These are phyloP conservation scores for Flueggea neowawraea DNA, from an alignment of 441 rosid species.

Conservation along the genomic window DNA sequence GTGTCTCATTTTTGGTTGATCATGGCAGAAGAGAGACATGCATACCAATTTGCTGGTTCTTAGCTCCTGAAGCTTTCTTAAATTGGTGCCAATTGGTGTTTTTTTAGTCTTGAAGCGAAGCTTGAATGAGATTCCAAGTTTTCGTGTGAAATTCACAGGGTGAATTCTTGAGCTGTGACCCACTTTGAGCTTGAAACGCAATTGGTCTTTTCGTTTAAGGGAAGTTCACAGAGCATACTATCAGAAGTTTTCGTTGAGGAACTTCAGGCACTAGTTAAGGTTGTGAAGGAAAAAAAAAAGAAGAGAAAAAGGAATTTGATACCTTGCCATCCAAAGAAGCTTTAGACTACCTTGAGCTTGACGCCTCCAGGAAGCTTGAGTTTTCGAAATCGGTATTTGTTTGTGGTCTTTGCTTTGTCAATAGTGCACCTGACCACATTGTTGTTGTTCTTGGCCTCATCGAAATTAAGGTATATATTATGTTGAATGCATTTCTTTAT, in stretches of 20 bases:
- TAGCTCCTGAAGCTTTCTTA: background rate
- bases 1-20: background rate
- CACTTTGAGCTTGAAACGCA: constrained; percentile 13
- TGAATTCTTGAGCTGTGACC: constrained; percentile 12
- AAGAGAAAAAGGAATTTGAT: constrained; percentile 27
- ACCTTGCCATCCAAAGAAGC: constrained; percentile 35
- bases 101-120: constrained; percentile 4
- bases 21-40: constrained; percentile 2
- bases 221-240: constrained; percentile 15
- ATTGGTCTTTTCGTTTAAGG: constrained; percentile 25
- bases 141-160: constrained; percentile 11
- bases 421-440: constrained; percentile 7
- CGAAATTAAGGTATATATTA: constrained; percentile 21
- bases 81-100: too few species aligned
- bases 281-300: constrained; percentile 8
- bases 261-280: constrained; percentile 23
- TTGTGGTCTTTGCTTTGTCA: background rate
- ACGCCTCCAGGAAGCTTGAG: constrained; percentile 32
- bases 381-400: constrained; percentile 16
- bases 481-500: constrained; percentile 5
- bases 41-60: constrained; percentile 5
- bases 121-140: constrained; percentile 5
- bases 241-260: constrained; percentile 12
- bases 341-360: constrained; percentile 24
- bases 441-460: constrained; percentile 24